These are phyloP conservation scores for Hericium rajendrae DNA, from an alignment of 768 basidiomycete genomes.

Conservation along the genomic window DNA sequence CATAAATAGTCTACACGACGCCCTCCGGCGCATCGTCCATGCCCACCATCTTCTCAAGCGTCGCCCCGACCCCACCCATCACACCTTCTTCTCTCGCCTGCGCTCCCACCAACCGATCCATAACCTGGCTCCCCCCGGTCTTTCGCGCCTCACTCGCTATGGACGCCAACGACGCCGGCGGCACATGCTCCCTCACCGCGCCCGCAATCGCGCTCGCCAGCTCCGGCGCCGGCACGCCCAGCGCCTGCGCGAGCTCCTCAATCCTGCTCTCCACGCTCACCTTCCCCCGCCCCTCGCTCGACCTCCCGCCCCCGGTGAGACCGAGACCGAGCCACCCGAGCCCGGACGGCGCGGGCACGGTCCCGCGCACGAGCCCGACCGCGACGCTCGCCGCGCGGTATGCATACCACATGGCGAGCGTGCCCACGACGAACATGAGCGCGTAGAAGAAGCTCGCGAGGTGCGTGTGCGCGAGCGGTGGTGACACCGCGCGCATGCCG, in stretches of 20 bases:
- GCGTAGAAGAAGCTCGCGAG: conserved; percentile 5
- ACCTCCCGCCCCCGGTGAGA: not conserved
- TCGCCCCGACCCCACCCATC: not conserved
- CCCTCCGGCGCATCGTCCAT: not conserved
- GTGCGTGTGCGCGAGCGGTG: conserved; percentile 1
- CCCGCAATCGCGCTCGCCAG: conserved; percentile 56
- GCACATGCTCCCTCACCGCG: conserved; percentile 48
- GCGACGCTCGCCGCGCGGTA: conserved; percentile 5
- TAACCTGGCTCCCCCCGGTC: conserved; percentile 23
- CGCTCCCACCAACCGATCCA: conserved; percentile 2
- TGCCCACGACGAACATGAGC: conserved; percentile 1
- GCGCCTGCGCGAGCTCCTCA: conserved; percentile 46
- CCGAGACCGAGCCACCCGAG: not conserved
- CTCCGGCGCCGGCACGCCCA: conserved; percentile 52
- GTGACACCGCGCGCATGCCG: conserved; percentile 1
- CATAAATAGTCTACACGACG: not conserved
- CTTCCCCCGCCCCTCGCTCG: not conserved
- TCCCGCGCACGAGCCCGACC: not conserved
- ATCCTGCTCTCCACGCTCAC: conserved; percentile 42
- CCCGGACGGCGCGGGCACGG: not conserved
- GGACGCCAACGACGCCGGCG: conserved; percentile 50
- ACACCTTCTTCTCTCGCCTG: not conserved
- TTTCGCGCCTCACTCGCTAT: conserved; percentile 33
- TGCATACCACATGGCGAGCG: conserved; percentile 3
- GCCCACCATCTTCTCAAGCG: not conserved